Conservation (phyloP, 768 basidiomycete genomes). For the Pisolithus albus region DNA sequence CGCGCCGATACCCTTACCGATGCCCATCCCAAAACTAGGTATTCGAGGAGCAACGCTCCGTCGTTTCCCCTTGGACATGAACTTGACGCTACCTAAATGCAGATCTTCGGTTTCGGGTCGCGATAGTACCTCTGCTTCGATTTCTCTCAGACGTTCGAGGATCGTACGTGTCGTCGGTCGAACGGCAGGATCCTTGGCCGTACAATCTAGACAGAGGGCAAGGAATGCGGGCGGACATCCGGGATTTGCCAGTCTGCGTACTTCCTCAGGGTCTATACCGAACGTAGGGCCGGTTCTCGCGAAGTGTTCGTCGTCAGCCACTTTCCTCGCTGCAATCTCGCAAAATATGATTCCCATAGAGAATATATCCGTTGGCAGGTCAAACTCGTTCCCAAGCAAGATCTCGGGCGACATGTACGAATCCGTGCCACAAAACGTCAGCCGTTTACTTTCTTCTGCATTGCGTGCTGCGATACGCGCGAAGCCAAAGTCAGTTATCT, state of each 20-base stretch:
- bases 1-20: conserved; percentile 51
- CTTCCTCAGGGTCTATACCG: conserved; percentile 69
- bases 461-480: conserved; percentile 90
- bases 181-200: conserved; percentile 50
- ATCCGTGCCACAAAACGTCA: conserved; percentile 85
- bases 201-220: conserved; percentile 72
- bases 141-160: conserved; percentile 67
- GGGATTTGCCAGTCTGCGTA: conserved; percentile 55
- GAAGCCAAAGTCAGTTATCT: conserved; percentile 99
- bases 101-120: conserved; percentile 61
- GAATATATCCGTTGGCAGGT: conserved; percentile 90
- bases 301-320: conserved; percentile 79
- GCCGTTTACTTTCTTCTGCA: conserved; percentile 78
- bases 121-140: conserved; percentile 78
- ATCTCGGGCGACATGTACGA: conserved; percentile 99
- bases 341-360: conserved; percentile 90
- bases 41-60: conserved; percentile 62
- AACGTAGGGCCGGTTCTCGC: conserved; percentile 77
- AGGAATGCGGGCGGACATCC: conserved; percentile 79
- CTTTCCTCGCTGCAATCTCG: conserved; percentile 75
- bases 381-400: conserved; percentile 83
- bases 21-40: conserved; percentile 76
- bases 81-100: conserved; percentile 81
- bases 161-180: conserved; percentile 77
- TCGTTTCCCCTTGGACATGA: conserved; percentile 64